These are phyloP conservation scores for Penicillium diatomitis DNA, from an alignment of 495 filamentous ascomycete genomes.

Conservation along the genomic window DNA sequence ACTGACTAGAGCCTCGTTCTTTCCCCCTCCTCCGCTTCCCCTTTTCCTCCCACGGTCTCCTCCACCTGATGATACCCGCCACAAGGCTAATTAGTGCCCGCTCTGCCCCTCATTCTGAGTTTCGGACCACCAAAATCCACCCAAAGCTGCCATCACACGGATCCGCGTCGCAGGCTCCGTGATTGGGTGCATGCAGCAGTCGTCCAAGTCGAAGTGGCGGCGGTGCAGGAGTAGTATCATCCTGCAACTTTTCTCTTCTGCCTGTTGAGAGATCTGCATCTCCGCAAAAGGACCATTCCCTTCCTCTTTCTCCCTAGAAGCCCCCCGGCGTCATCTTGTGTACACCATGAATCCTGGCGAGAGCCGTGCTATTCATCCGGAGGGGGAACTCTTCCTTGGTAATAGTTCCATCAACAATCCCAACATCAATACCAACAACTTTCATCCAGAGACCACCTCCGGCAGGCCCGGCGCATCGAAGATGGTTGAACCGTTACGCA, in stretches of 20 bases:
- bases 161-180: conserved; percentile 14
- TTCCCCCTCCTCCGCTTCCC: neutral
- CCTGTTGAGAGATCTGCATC: neutral
- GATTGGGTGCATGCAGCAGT: conserved; percentile 4
- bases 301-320: neutral
- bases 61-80: neutral
- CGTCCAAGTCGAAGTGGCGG: conserved; percentile 3
- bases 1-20: too few relatives aligned
- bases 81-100: conserved; percentile 2
- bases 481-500: conserved; percentile 75
- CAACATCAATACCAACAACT: conserved; percentile 37
- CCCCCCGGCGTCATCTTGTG: neutral
- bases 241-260: conserved; percentile 7
- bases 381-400: conserved; percentile 68
- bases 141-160: conserved; percentile 1
- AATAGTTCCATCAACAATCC: conserved; percentile 24
- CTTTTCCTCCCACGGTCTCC: neutral
- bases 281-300: neutral
- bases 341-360: conserved; percentile 31
- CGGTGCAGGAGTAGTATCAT: neutral
- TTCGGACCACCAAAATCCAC: neutral
- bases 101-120: conserved; percentile 1
- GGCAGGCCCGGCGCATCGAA: neutral
- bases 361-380: conserved; percentile 45
- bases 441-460: conserved; percentile 14